phyloP scores from a whole-genome alignment of 2,329 filamentous ascomycete species.

The Metarhizium humberi region DNA sequence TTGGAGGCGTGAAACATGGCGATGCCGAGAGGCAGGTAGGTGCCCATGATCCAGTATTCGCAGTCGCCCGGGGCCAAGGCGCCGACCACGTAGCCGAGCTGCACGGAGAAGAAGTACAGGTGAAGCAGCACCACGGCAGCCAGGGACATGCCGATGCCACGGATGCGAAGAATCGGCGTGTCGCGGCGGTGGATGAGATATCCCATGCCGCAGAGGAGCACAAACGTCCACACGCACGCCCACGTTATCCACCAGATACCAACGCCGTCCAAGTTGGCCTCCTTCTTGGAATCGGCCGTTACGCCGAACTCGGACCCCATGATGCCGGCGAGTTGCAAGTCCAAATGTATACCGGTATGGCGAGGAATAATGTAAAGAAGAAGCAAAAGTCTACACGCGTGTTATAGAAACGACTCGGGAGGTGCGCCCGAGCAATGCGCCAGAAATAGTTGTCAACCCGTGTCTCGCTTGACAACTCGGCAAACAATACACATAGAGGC shows the following conservation, averaged over 20 bases:
- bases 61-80: constrained; percentile 33
- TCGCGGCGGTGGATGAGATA: constrained; percentile 27
- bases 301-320: constrained; percentile 19
- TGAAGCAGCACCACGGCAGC: constrained; percentile 29
- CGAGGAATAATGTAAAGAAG: not conserved
- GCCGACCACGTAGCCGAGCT: constrained; percentile 27
- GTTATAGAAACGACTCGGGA: too few relatives aligned
- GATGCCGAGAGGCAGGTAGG: constrained; percentile 54
- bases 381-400: too few relatives aligned
- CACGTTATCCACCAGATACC: constrained; percentile 24
- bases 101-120: constrained; percentile 30
- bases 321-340: not conserved
- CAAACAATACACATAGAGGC: too few relatives aligned
- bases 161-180: constrained; percentile 27
- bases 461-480: too few relatives aligned
- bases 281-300: constrained; percentile 10
- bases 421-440: too few relatives aligned
- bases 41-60: constrained; percentile 58
- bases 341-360: not conserved
- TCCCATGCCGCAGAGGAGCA: constrained; percentile 27
- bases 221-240: constrained; percentile 22
- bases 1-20: constrained; percentile 58
- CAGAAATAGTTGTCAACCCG: too few relatives aligned
- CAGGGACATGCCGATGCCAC: constrained; percentile 30
- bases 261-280: constrained; percentile 15